Base-by-base conservation (phyloP, 2,329 filamentous ascomycete genomes). In the Ophiostoma populinum region DNA sequence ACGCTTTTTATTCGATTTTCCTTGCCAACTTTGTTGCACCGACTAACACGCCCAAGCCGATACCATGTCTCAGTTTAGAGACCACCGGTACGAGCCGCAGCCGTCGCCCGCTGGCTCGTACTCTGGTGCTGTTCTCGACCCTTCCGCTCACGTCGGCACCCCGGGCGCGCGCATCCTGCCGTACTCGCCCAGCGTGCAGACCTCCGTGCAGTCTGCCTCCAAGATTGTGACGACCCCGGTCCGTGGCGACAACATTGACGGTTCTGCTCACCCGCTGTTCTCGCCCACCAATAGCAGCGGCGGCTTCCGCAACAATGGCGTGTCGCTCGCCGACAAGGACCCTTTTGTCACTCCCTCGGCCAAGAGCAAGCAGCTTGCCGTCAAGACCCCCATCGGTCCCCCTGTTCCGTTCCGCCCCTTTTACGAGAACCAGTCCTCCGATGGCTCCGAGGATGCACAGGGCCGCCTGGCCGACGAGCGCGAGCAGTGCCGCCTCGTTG, bases 341-440 rank as follows among this genome's bases (percentile, higher is more conserved):
- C 70, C 71, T 0, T 75, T 75, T 40, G 48, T 67, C 22, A 64
- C 61, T 3, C 50, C 51, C 13, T 46, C 45, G 12, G 40, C 48
- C 12, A 46, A 43, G 29, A 42, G 49, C 46, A 53, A 58, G 44
- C 20, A 46, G 32, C 40, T 53, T 32, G 24, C 22, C 21, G 60
- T 57, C 39, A 65, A 69, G 43, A 55, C 81, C 16, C 80, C 75
- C 4, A 70, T 76, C 2, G 75, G 67, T 6, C 74, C 75, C 2
- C 68, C 66, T 2, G 49, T n/a, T n/a, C n/a, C 62, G 2, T 80
- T 80, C 44, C 67, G 62, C 12, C 75, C 75, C 6, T 53, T 61
- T 34, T 50, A 50, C 21, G 41, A 44, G 15, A 46, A 2, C 27
- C 45, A 34, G 31, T 49, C 36, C 36, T 43, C 37, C 28, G 45